Evolutionary conservation across 495 filamentous ascomycete species (phyloP).

Genomic region (Penicillium waksmanii): DNA sequence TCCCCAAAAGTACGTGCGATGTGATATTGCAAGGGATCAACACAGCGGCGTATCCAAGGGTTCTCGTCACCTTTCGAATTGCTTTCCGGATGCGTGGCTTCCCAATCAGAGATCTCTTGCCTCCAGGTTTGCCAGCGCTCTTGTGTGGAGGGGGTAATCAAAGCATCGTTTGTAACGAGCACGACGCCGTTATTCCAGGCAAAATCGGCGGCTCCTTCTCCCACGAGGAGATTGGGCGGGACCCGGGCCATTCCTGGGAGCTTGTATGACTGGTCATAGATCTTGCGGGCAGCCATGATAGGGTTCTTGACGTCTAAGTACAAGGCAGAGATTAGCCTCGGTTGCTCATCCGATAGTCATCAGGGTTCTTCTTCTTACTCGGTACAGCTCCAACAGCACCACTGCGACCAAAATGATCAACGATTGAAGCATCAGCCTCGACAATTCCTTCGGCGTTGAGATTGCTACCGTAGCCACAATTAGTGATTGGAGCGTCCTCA

Average conservation of each 20-base stretch:
- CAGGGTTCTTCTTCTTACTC: conserved; percentile 57
- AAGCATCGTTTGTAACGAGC: conserved; percentile 66
- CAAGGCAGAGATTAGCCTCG: conserved; percentile 10
- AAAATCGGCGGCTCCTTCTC: conserved; percentile 80
- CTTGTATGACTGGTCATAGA: conserved; percentile 74
- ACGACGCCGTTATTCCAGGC: conserved; percentile 76
- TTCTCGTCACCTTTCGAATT: neutral
- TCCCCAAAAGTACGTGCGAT: conserved; percentile 3
- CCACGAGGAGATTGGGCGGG: conserved; percentile 89
- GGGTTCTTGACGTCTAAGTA: conserved; percentile 85
- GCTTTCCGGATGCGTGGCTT: conserved; percentile 9
- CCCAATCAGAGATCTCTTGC: conserved; percentile 64
- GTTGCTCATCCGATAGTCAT: neutral
- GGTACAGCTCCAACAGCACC: conserved; percentile 89
- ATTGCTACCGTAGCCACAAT: conserved; percentile 95
- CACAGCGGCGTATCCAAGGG: neutral
- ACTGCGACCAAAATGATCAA: conserved; percentile 88
- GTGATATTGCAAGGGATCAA: conserved; percentile 2
- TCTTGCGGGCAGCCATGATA: conserved; percentile 78
- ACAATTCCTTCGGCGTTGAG: conserved; percentile 86
- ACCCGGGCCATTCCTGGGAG: conserved; percentile 81
- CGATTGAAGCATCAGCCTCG: conserved; percentile 90
- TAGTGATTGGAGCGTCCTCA: conserved; percentile 94
- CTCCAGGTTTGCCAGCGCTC: conserved; percentile 79
- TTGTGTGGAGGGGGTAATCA: conserved; percentile 74